Base-by-base conservation (phyloP, 768 basidiomycete genomes). In the Psilocybe subaeruginosa region DNA sequence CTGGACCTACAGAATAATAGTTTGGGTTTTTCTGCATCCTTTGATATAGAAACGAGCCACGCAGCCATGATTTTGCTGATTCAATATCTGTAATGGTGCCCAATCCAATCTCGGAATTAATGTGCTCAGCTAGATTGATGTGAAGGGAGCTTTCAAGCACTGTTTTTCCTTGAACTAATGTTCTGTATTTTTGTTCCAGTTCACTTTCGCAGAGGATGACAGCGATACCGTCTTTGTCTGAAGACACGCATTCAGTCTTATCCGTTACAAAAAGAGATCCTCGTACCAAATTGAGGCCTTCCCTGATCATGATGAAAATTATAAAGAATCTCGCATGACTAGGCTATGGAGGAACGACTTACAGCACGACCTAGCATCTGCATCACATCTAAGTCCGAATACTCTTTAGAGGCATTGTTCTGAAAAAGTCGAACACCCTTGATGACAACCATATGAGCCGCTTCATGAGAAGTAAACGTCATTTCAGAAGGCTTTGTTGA, bases 331-430 rank as follows among this genome's bases (percentile, higher is more conserved):
- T 7, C 55, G 41, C n/a, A 29, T 46, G 27, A 5, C 54, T 17
- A 27, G 9, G 30, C 14, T 47, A 17, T 33, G 12, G 52, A 39
- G 59, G 51, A 8, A 45, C 52, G 17, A n/a, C 87, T 72, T 70
- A 93, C 92, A 46, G 95, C 95, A 50, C 97, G 86, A 6, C 97
- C 97, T 60, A 98, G 85, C 97, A 98, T 98, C 73, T 97, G 96
- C 82, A 93, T 87, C 30, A 98, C 82, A 67, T 98, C 97, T 4
- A 97, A 81, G 70, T 97, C 96, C 0, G 91, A 90, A 73, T 97
- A 97, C 67, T 98, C 95, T 35, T 82, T 79, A 50, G 85, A 85
- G 14, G 77, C 78, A 48, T 82, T 85, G 54, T 89, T 90, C 63
- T 88, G 85, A 71, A 88, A 99, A 3, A 85, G 79, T 66, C 87